A percentile compares a stretch with the other conserved stretches of the same genome.
These are phyloP conservation scores for Trichosanthes truncata DNA, from an alignment of 306 rosid species.

Conservation along the genomic window DNA sequence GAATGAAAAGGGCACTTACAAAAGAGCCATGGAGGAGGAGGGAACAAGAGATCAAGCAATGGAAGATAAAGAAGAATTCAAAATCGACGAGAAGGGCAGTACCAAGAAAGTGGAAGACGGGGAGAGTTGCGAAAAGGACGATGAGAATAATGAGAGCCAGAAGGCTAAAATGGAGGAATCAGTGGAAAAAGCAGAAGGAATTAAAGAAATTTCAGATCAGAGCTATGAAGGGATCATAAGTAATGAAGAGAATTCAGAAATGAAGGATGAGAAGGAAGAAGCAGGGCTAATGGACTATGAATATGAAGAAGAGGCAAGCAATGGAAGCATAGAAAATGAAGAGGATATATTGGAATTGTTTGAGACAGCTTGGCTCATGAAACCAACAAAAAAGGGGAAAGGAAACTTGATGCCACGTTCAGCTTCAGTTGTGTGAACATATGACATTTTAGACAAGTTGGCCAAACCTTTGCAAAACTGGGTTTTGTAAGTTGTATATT, in stretches of 20 bases:
- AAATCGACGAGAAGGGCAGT: not conserved
- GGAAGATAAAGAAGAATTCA: not conserved
- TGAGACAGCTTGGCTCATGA: conserved; percentile 60
- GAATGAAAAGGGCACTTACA: not conserved
- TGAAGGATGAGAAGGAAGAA: not conserved
- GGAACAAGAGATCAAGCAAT: not conserved
- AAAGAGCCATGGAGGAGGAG: not conserved
- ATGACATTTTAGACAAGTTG: not conserved
- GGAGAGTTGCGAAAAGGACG: not conserved
- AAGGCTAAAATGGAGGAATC: not conserved
- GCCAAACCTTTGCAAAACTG: not conserved
- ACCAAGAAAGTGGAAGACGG: not conserved
- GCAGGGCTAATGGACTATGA: not conserved
- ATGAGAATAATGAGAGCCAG: not conserved
- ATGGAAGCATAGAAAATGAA: not conserved
- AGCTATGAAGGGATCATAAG: not conserved
- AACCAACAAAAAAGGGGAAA: not conserved
- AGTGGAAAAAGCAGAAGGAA: not conserved
- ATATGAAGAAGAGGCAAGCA: not conserved
- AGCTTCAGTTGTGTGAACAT: not conserved
- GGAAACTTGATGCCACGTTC: not conserved
- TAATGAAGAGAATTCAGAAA: not conserved
- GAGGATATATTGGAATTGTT: conserved; percentile 45
- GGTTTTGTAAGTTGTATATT: not conserved
- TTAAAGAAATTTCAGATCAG: not conserved